phyloP scores from a whole-genome alignment of 805 yeast genomes.

The Starmerella asiatica region DNA sequence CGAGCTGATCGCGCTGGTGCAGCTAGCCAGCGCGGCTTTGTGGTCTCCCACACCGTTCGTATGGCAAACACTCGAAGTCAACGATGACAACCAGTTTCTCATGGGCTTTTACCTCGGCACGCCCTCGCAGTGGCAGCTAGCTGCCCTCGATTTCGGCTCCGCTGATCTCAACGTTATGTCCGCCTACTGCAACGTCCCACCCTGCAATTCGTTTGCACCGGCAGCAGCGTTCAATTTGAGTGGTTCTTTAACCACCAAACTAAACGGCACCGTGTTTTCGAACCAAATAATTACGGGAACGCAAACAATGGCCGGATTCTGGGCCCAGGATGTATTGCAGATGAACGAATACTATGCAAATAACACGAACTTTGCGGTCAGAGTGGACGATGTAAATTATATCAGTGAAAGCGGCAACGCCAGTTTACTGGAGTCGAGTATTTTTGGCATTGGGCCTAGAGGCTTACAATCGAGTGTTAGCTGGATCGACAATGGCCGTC shows the following conservation, averaged over 20 bases:
- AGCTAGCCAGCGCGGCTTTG: neutral
- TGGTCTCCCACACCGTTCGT: constrained; percentile 1
- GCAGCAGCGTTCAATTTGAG: constrained; percentile 1
- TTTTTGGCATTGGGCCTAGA: constrained; percentile 16
- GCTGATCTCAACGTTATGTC: constrained; percentile 11
- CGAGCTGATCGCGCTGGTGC: neutral
- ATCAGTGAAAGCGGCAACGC: neutral
- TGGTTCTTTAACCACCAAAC: neutral
- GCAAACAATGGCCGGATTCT: constrained; percentile 3
- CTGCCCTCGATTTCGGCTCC: constrained; percentile 12
- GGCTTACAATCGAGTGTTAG: constrained; percentile 11
- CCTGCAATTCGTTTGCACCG: neutral
- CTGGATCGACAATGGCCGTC: constrained; percentile 3
- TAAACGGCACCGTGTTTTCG: constrained; percentile 1
- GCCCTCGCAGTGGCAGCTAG: constrained; percentile 12
- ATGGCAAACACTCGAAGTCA: neutral
- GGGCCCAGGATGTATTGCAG: constrained; percentile 10
- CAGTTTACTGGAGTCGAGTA: neutral
- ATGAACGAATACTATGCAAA: neutral
- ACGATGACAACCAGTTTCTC: neutral
- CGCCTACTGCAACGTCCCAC: constrained; percentile 4
- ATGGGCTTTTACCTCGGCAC: constrained; percentile 9
- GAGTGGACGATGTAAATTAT: neutral
- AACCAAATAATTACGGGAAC: constrained; percentile 8
- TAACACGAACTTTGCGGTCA: constrained; percentile 1